Evolutionary conservation across 176 grass and related monocot species (phyloP).

Genomic region (Alloteropsis semialata): DNA sequence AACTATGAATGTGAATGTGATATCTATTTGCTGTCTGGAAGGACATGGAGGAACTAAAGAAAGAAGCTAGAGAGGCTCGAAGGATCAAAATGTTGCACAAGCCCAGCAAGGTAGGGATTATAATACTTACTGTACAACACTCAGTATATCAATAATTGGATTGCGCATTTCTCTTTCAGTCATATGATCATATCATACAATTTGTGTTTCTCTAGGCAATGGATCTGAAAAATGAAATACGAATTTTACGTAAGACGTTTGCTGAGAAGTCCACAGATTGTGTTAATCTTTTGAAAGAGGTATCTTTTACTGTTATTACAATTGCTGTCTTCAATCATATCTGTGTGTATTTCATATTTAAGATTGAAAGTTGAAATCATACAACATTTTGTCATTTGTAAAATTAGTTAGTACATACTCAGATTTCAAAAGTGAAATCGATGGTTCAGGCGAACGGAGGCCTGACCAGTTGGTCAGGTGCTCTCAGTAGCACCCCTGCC

Average conservation of each 20-base stretch:
- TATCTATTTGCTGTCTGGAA: constrained; percentile 35
- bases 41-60: constrained; percentile 70
- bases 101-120: constrained; percentile 68
- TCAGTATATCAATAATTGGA: not conserved
- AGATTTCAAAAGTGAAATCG: no score
- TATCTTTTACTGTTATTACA: constrained; percentile 28
- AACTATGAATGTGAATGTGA: constrained; percentile 13
- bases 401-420: not conserved
- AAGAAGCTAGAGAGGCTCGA: constrained; percentile 75
- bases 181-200: not conserved
- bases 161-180: not conserved
- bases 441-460: no score
- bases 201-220: constrained; percentile 57
- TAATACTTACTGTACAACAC: not conserved
- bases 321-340: not conserved
- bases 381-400: not conserved
- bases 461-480: no score
- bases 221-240: constrained; percentile 87
- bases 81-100: constrained; percentile 97
- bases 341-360: not conserved
- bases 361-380: not conserved
- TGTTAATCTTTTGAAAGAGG: constrained; percentile 84
- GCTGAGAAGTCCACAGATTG: constrained; percentile 59
- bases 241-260: constrained; percentile 55
- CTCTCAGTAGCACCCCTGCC: no score